Conservation (phyloP, 352 stramenopile species). For the Phytophthora colocasiae region DNA sequence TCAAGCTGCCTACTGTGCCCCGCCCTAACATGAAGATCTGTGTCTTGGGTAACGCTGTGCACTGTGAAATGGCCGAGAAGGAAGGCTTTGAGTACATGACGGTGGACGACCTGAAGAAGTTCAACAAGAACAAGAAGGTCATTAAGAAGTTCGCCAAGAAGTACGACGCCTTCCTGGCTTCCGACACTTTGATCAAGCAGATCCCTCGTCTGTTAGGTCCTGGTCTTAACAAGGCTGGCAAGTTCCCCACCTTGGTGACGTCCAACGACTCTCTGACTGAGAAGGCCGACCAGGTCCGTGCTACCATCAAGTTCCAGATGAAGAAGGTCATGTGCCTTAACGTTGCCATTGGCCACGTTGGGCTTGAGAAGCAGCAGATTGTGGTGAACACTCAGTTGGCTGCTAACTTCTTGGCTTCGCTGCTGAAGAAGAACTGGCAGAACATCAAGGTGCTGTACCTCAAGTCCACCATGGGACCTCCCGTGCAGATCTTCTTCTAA, state of each 20-base stretch:
- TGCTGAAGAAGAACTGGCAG: conserved; percentile 99
- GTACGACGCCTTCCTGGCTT: conserved; percentile 99
- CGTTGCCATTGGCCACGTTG: conserved; percentile 98
- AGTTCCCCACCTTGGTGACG: conserved; percentile 98
- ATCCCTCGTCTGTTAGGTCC: conserved; percentile 99
- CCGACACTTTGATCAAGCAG: conserved; percentile 99
- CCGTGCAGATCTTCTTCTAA: conserved; percentile 99
- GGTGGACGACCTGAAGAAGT: conserved; percentile 99
- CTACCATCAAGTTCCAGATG: conserved; percentile 99
- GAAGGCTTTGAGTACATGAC: conserved; percentile 98
- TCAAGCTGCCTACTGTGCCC: conserved; percentile 97
- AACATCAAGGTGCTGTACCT: conserved; percentile 99
- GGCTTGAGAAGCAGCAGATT: conserved; percentile 95
- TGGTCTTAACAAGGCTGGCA: conserved; percentile 98
- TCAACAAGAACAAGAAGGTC: conserved; percentile 99
- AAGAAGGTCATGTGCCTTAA: conserved; percentile 99
- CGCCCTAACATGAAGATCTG: conserved; percentile 97
- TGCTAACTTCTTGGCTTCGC: conserved; percentile 99
- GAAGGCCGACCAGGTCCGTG: conserved; percentile 98
- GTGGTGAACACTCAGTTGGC: conserved; percentile 98
- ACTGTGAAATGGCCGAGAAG: conserved; percentile 99
- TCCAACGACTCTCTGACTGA: conserved; percentile 96
- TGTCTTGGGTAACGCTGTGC: conserved; percentile 98
- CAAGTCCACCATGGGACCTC: conserved; percentile 99
- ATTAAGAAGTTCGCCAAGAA: conserved; percentile 99